Conservation (phyloP, 2,329 filamentous ascomycete species). For the Periconia sp. region DNA sequence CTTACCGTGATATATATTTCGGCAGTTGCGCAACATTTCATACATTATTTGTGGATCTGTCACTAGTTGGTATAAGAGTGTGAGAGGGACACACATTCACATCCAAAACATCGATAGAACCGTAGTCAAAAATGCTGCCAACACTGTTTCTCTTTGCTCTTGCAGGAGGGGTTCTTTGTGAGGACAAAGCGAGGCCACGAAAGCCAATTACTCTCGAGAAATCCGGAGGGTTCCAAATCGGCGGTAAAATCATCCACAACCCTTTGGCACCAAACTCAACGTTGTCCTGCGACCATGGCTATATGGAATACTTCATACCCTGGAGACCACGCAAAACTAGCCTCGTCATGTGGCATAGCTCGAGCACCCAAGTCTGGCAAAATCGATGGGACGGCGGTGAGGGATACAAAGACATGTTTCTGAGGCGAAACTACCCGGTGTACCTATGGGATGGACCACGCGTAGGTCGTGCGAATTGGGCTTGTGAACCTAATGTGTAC, state of each 20-base stretch:
- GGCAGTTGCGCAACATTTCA: no score
- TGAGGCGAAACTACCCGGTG: slow-evolving; percentile 31
- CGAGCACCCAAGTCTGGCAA: slow-evolving; percentile 33
- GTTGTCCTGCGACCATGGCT: slow-evolving; percentile 35
- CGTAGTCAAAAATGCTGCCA: background rate
- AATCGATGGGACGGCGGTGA: slow-evolving; percentile 33
- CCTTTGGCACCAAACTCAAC: slow-evolving; percentile 19
- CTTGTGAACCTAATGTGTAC: slow-evolving; percentile 23
- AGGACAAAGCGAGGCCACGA: slow-evolving; percentile 6
- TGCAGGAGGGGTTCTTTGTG: background rate
- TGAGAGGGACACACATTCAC: no score
- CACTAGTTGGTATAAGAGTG: no score
- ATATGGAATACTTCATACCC: slow-evolving; percentile 36
- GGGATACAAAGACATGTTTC: slow-evolving; percentile 34
- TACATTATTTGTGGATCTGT: no score
- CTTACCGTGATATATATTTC: no score
- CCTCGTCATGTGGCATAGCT: slow-evolving; percentile 35
- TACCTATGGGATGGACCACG: slow-evolving; percentile 35
- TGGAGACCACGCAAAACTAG: slow-evolving; percentile 26
- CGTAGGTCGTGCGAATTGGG: slow-evolving; percentile 32
- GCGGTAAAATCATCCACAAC: slow-evolving; percentile 20
- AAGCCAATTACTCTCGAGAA: slow-evolving; percentile 22
- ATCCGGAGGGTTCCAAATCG: slow-evolving; percentile 33
- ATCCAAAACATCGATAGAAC: no score
- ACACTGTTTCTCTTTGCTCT: background rate